Percentiles rank a stretch among this genome's conserved stretches.
These are phyloP conservation scores for Scheffersomyces lignosus DNA, from an alignment of 805 yeast genomes.

Conservation along the genomic window DNA sequence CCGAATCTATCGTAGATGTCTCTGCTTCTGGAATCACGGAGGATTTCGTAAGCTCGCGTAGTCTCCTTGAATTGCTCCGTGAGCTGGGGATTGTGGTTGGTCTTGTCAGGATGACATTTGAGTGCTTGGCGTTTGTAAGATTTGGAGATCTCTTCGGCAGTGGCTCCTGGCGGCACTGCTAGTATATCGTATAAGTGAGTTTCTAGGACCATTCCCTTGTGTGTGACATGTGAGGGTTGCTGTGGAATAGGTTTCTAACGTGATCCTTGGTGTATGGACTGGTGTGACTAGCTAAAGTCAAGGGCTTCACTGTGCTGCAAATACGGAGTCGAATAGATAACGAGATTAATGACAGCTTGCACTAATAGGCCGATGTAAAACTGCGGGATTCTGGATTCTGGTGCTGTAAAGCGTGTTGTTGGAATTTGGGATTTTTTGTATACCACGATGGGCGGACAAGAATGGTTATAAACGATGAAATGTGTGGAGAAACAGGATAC, in stretches of 20 bases:
- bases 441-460: too few relatives aligned
- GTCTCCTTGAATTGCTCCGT: conserved; percentile 60
- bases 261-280: too few relatives aligned
- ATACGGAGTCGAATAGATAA: too few relatives aligned
- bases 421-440: too few relatives aligned
- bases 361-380: too few relatives aligned
- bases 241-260: neutral
- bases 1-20: conserved; percentile 56
- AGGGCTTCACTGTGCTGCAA: neutral
- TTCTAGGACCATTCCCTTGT: conserved; percentile 9
- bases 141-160: conserved; percentile 36
- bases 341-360: too few relatives aligned
- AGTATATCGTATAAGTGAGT: conserved; percentile 37
- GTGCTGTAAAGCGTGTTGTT: too few relatives aligned
- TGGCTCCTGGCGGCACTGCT: conserved; percentile 29
- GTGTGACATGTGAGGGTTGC: neutral
- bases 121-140: conserved; percentile 42
- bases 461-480: too few relatives aligned
- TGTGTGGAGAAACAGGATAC: too few relatives aligned
- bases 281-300: neutral
- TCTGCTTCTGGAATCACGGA: conserved; percentile 48
- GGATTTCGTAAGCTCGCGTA: conserved; percentile 64
- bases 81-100: conserved; percentile 47
- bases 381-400: too few relatives aligned
- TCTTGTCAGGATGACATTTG: conserved; percentile 67